Base-by-base conservation (phyloP, 2,329 filamentous ascomycete species). In the Fusarium irregulare region DNA sequence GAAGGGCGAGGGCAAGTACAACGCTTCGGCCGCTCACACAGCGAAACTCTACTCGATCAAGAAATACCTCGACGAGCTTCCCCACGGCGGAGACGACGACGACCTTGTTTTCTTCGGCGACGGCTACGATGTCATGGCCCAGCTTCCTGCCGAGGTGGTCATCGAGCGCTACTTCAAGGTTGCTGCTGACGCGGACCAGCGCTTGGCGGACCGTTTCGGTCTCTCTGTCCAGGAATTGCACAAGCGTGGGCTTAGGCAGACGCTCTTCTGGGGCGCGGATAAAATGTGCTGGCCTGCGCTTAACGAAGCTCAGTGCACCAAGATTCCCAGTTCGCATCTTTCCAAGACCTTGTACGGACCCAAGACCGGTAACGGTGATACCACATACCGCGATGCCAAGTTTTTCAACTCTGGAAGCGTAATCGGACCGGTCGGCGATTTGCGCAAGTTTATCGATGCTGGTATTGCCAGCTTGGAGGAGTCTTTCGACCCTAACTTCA, bases 51-150 rank as follows among this genome's bases (percentile, higher is more conserved):
- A 28, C 76, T 80, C 56, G 75, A 82, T 54, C 37, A 63, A 66
- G 13, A 79, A 79, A 7, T 81, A 83, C 55, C 74, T 83, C 27
- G 81, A 81, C 62, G 82, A 82, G 64, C 70, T 83, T 14, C 78
- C 59, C 62, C 11, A 32, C 56, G 3, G 72, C 66, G 11, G 62
- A 3, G 73, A 78, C 7, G 77, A 89, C 60, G 81, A 87, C 21
- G 90, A 92, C 75, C 78, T 93, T 28, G 84, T 91, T 10, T 78
- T 92, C 60, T 82, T 92, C 48, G 83, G 89, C 8, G 89, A 92
- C 75, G 88, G 86, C 2, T 85, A 88, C 75, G 88, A 92, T 62
- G 83, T 88, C 2, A 88, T 89, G 80, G 88, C 91, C 63, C 90
- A 92, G 76, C 80, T 92, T 4, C 88, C 89, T 0, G 85, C 88